A percentile compares a stretch with the other conserved stretches of the same genome.
These are phyloP conservation scores for Entomortierella beljakovae DNA, from an alignment of 192 early-diverging fungal genomes.

Conservation along the genomic window DNA sequence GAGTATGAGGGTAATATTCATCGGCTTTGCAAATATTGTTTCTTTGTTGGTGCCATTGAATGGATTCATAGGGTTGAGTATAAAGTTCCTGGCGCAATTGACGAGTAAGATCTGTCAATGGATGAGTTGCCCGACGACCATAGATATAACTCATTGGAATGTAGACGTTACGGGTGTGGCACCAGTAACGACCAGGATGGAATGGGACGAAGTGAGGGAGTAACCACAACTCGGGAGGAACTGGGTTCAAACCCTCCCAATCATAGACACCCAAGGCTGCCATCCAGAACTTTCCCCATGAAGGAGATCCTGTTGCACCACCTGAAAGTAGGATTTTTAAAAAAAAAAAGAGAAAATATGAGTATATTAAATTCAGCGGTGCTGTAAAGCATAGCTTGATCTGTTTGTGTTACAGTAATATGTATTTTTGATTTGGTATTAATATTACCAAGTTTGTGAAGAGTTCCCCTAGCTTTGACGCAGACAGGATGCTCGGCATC, in stretches of 20 bases:
- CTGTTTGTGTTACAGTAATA: too few species aligned
- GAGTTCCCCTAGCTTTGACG: slow-evolving; percentile 80
- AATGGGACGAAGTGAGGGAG: slow-evolving; percentile 86
- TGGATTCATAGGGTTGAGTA: slow-evolving; percentile 84
- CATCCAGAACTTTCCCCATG: slow-evolving; percentile 99
- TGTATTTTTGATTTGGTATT: too few species aligned
- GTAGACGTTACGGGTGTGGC: slow-evolving; percentile 93
- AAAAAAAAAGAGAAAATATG: too few species aligned
- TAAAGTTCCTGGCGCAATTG: slow-evolving; percentile 92
- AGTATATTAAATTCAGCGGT: too few species aligned
- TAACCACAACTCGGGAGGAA: slow-evolving; percentile 95
- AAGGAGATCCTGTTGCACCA: slow-evolving; percentile 85
- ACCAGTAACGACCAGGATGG: slow-evolving; percentile 94
- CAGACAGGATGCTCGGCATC: slow-evolving; percentile 88
- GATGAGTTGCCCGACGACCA: slow-evolving; percentile 69
- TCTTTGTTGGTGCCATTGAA: slow-evolving; percentile 84
- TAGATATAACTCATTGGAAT: slow-evolving; percentile 97
- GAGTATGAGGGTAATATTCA: slow-evolving; percentile 86
- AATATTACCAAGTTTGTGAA: slow-evolving; percentile 80
- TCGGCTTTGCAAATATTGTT: slow-evolving; percentile 88
- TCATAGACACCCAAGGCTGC: slow-evolving; percentile 90
- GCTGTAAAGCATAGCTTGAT: too few species aligned
- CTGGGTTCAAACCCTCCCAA: slow-evolving; percentile 95
- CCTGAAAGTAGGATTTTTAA: too few species aligned
- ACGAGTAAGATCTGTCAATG: slow-evolving; percentile 75